These are phyloP conservation scores for Lasiodiplodia theobromae DNA, from an alignment of 2,329 filamentous ascomycete genomes.

Conservation along the genomic window DNA sequence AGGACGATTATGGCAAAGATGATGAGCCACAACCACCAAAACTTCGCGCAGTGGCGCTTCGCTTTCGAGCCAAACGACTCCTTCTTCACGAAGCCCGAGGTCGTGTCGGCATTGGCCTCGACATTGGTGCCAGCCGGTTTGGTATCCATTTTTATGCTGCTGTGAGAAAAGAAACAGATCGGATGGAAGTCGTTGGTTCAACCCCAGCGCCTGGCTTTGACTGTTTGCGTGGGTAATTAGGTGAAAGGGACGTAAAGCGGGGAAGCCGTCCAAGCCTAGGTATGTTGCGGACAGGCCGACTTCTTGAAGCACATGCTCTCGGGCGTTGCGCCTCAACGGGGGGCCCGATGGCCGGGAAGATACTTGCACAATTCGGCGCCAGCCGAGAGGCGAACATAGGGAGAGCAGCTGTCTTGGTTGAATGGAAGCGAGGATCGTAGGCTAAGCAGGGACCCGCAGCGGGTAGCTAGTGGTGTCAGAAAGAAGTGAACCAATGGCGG, in stretches of 20 bases:
- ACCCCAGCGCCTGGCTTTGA: background rate
- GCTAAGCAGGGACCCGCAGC: slow-evolving; percentile 16
- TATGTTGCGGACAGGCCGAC: slow-evolving; percentile 13
- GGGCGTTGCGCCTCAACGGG: slow-evolving; percentile 10
- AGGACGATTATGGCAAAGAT: slow-evolving; percentile 58
- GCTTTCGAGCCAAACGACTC: slow-evolving; percentile 31
- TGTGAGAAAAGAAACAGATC: background rate
- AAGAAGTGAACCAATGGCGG: slow-evolving; percentile 10
- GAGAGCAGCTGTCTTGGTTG: slow-evolving; percentile 14
- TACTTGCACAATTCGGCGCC: slow-evolving; percentile 20
- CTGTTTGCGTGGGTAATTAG: slow-evolving; percentile 1
- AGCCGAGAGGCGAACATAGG: slow-evolving; percentile 5
- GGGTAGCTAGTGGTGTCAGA: slow-evolving; percentile 11
- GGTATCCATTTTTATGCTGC: background rate
- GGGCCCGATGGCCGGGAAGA: slow-evolving; percentile 12
- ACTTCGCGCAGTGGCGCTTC: slow-evolving; percentile 43
- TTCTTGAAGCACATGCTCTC: slow-evolving; percentile 26
- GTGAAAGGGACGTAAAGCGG: slow-evolving; percentile 14
- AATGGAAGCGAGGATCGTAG: slow-evolving; percentile 4
- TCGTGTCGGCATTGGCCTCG: slow-evolving; percentile 7
- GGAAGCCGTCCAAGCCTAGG: slow-evolving; percentile 14
- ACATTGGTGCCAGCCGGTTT: background rate
- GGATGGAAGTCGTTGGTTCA: background rate
- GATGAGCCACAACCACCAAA: slow-evolving; percentile 69
- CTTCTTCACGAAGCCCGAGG: slow-evolving; percentile 16